Evolutionary conservation across 768 basidiomycete genomes (phyloP).

Genomic region (Suillus americanus): DNA sequence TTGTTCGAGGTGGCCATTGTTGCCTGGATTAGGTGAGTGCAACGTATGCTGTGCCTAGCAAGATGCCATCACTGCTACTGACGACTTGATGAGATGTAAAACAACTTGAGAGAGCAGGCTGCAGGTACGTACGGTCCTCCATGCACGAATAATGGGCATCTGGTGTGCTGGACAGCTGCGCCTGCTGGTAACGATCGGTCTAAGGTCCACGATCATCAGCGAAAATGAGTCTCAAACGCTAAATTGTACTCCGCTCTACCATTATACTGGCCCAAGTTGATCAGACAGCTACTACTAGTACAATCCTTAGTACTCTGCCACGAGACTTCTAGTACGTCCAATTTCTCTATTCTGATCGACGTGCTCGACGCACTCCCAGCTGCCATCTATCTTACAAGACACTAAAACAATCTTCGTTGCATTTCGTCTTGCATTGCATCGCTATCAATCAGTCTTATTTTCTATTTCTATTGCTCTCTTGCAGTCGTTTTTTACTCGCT

Average conservation of each 20-base stretch:
- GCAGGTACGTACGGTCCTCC: background rate
- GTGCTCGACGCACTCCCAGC: conserved; percentile 10
- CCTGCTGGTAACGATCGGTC: background rate
- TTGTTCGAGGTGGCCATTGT: conserved; percentile 10
- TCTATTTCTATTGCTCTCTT: conserved; percentile 28
- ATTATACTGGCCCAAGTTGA: conserved; percentile 18
- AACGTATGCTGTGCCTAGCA: background rate
- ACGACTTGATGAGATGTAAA: background rate
- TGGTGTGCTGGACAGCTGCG: background rate
- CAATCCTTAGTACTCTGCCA: conserved; percentile 4
- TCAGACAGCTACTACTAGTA: conserved; percentile 26
- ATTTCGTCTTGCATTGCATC: conserved; percentile 33
- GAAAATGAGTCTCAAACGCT: conserved; percentile 1
- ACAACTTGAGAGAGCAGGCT: background rate
- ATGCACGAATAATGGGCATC: conserved; percentile 8
- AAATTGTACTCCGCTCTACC: conserved; percentile 3
- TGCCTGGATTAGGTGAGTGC: conserved; percentile 2
- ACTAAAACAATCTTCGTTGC: conserved; percentile 29
- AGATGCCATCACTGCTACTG: background rate
- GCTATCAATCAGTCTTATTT: conserved; percentile 28
- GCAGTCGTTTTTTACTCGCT: conserved; percentile 21
- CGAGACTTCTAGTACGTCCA: conserved; percentile 7
- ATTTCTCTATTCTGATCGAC: background rate
- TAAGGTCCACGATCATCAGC: background rate
- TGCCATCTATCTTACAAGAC: conserved; percentile 28